Evolutionary conservation across 2,329 filamentous ascomycete species (phyloP).

Genomic region (Pseudogymnoascus destructans): DNA sequence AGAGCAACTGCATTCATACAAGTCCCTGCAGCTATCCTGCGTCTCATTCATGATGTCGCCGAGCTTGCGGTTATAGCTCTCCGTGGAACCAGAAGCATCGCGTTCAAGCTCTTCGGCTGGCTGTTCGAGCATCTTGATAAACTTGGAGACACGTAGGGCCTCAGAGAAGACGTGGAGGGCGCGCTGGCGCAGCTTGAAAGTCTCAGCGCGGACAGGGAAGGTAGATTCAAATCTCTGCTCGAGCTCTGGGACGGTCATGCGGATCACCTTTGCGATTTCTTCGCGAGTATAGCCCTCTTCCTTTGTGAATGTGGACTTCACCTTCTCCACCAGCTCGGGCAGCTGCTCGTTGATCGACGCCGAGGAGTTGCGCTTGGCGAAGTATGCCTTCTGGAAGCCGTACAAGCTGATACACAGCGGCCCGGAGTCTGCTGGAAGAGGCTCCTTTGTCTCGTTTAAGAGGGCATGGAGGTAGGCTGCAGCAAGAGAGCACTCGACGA

Average conservation of each 20-base stretch:
- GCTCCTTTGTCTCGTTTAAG: conserved; percentile 41
- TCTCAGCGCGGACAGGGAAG: conserved; percentile 78
- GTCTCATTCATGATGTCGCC: conserved; percentile 81
- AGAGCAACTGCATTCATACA: conserved; percentile 84
- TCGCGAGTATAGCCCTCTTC: conserved; percentile 79
- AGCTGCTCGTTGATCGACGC: conserved; percentile 51
- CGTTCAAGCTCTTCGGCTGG: conserved; percentile 25
- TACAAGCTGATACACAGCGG: conserved; percentile 73
- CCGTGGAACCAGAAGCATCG: conserved; percentile 38
- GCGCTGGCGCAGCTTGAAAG: conserved; percentile 77
- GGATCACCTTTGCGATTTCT: conserved; percentile 64
- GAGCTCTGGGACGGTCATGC: conserved; percentile 55
- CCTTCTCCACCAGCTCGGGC: conserved; percentile 54
- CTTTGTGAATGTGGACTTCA: conserved; percentile 57
- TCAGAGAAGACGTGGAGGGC: conserved; percentile 86
- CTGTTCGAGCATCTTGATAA: conserved; percentile 63
- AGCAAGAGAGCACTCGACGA: conserved; percentile 88
- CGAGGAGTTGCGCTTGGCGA: conserved; percentile 29
- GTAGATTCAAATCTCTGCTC: conserved; percentile 69
- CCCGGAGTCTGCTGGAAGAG: conserved; percentile 62
- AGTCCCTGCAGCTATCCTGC: conserved; percentile 71
- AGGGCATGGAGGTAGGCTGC: conserved; percentile 53
- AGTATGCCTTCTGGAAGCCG: conserved; percentile 77
- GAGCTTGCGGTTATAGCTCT: conserved; percentile 50
- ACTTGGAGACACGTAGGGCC: conserved; percentile 71